Evolutionary conservation across 1,139 yeast genomes (phyloP).

Genomic region (Groenewaldozyma sp.): DNA sequence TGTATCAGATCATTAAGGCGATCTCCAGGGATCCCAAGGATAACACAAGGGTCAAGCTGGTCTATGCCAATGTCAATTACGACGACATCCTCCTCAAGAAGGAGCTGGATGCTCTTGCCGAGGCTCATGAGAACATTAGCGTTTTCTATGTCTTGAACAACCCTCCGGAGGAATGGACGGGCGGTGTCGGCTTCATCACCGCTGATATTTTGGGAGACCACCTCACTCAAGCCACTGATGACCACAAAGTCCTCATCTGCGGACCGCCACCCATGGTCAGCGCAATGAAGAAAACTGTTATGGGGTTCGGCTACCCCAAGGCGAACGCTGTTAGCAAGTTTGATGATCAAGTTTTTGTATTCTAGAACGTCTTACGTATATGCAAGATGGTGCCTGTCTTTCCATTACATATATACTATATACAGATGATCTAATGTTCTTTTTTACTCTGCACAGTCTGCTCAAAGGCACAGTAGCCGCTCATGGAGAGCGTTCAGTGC

Average conservation of each 20-base stretch:
- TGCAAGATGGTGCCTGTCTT: neutral
- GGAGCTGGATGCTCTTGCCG: conserved; percentile 66
- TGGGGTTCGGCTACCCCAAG: conserved; percentile 67
- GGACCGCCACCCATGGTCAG: conserved; percentile 92
- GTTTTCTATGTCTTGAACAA: conserved; percentile 71
- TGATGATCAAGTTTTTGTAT: conserved; percentile 88
- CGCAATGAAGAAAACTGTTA: conserved; percentile 73
- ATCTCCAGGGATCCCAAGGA: conserved; percentile 56
- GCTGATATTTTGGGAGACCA: conserved; percentile 60
- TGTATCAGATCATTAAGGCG: conserved; percentile 62
- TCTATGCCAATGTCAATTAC: conserved; percentile 71
- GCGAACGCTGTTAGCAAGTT: conserved; percentile 87
- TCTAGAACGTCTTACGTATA: conserved; percentile 31
- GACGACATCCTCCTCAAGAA: conserved; percentile 72
- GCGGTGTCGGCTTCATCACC: conserved; percentile 75
- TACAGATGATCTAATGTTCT: neutral
- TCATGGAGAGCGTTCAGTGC: conserved; percentile 84
- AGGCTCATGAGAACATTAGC: conserved; percentile 57
- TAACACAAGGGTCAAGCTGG: conserved; percentile 58
- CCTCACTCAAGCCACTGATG: conserved; percentile 56
- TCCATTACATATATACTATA: neutral
- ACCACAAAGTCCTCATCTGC: conserved; percentile 72
- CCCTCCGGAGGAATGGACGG: conserved; percentile 69
- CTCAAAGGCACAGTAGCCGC: conserved; percentile 44
- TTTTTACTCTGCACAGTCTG: neutral